Base-by-base conservation (phyloP, 805 yeast genomes). In the Yamadazyma philogaea region DNA sequence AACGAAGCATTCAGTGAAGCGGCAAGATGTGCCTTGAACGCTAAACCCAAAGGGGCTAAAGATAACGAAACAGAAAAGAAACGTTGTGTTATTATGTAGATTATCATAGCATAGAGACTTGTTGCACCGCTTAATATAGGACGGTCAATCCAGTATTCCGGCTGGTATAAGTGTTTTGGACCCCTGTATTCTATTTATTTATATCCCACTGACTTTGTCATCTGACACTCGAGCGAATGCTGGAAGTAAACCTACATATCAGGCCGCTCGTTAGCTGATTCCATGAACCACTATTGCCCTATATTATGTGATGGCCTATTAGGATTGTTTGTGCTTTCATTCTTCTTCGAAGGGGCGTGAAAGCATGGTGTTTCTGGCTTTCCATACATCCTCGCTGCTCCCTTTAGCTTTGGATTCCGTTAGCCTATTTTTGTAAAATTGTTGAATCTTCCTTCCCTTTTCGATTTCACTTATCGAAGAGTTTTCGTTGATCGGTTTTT, bases 1-100 rank as follows among this genome's bases (percentile, higher is more conserved):
- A 93, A 95, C 59, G 99, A 93, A 68, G 98, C 97, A 7, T 93
- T 93, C 61, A 89, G 97, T 0, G 99, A 93, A 67, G 99, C 98
- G 34, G 96, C 98, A 6, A 82, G 99, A 62, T 90, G 96, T 57
- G 98, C 97, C 2, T 74, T 91, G 52, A 83, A 86, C 48, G 96
- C 96, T 11, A 87, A 80, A 58, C 86, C 95, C 39, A 87, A 82
- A 66, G 91, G 90, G 42, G 50, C 49, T 34, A 68, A 69, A 48
- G 76, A 73, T 42, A 75, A 72, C 41, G 72, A 66, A 48, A 66
- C 64, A 17, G 70, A 68, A 40, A 61, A 61, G 46, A 68, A 66
- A 53, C 53, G 65, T 27, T 70, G 75, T 54, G 57, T 64, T 31
- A 51, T 70, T 32, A 62, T 70, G 70, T 70, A 55, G 14, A 24